Base-by-base conservation (phyloP, 495 filamentous ascomycete species). In the Penicillium dipodomyicola region DNA sequence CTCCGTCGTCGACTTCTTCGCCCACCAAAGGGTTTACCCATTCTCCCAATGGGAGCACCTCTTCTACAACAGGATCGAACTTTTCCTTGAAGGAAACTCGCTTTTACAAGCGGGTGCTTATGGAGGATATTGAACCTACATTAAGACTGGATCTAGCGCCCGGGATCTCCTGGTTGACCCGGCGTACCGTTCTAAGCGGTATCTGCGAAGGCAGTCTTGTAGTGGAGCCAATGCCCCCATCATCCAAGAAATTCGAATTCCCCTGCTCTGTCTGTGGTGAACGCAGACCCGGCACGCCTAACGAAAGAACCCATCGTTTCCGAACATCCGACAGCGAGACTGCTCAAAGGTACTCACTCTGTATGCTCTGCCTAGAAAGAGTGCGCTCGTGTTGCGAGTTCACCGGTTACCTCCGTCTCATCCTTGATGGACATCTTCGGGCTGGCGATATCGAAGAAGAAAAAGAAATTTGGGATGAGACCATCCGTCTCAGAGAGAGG, bases 91-190 rank as follows among this genome's bases (percentile, higher is more conserved):
- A 96, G 64, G 94, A 97, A 52, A 91, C 88, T 4, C 88, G 87
- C 58, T 97, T 96, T 69, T 98, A 92, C 72, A 98, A 98, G 71
- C 84, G 94, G 20, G 83, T 81, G 6, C 71, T 96, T 12, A 77
- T 82, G 50, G 94, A 98, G 69, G 94, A 97, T 71, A 88, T 98
- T 52, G 94, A 98, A 72, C 94, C 94, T 3, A 96, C 94, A 0
- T 73, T 98, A 19, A 83, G 94, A 40, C 81, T 97, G 5, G 94
- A 98, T 71, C 80, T 81, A 5, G 90, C 94, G 0, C 93, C 94
- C 1, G 92, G 92, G 0, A 84, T 98, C 37, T 95, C 91, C 20
- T 98, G 92, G 90, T 82, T 97, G 23, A 90, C 89, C 23, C 86
- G 92, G 29, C 84, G 94, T 44, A 87, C 85, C 25, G 91, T 96